phyloP scores from a whole-genome alignment of 257 asterid species.

The Cinchona pubescens region DNA sequence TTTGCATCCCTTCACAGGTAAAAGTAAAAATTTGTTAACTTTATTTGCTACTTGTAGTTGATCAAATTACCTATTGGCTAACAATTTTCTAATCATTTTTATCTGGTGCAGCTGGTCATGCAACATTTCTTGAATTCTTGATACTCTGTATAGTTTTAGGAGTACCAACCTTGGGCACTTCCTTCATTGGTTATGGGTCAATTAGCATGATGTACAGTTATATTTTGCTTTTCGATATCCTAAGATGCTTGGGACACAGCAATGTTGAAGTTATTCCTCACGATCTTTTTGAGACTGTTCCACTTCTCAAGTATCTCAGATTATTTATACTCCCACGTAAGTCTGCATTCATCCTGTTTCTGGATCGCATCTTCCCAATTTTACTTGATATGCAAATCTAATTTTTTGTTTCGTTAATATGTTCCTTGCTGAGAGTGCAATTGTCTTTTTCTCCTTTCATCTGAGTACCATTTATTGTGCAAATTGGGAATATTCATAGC shows the following conservation, averaged over 20 bases:
- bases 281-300: constrained; percentile 44
- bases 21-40: not conserved
- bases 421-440: not conserved
- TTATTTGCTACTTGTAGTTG: not conserved
- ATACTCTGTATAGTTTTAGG: constrained; percentile 58
- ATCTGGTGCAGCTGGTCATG: constrained; percentile 64
- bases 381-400: not conserved
- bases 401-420: not conserved
- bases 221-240: constrained; percentile 67
- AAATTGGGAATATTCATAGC: too few relatives aligned
- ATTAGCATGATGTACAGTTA: constrained; percentile 56
- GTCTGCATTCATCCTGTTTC: constrained; percentile 16
- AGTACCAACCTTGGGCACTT: constrained; percentile 69
- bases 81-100: constrained; percentile 7
- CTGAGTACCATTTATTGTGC: too few relatives aligned
- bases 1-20: constrained; percentile 80
- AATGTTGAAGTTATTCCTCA: constrained; percentile 69
- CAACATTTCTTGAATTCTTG: constrained; percentile 77
- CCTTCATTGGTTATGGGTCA: constrained; percentile 68
- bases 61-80: not conserved
- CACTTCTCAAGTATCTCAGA: constrained; percentile 58
- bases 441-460: too few relatives aligned
- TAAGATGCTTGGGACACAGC: constrained; percentile 81
- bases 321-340: constrained; percentile 84
- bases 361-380: not conserved